Evolutionary conservation across 1,284 basidiomycete species (phyloP).

Genomic region (Irpex lacteus): DNA sequence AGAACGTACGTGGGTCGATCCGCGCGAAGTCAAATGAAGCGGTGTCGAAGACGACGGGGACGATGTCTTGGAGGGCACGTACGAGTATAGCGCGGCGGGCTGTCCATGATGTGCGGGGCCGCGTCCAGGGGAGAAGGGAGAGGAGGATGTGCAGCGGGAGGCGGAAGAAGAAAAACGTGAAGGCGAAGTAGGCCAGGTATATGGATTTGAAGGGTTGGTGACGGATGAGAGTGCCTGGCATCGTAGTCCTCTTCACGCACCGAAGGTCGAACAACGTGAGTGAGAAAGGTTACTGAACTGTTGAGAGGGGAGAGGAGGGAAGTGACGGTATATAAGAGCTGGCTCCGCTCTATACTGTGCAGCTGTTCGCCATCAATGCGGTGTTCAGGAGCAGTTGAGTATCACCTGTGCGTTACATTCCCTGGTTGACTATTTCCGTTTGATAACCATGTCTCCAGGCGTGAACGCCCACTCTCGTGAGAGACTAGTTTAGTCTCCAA

Average conservation of each 20-base stretch:
- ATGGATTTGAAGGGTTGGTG: conserved; percentile 14
- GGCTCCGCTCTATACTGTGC: too few relatives aligned
- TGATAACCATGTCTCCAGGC: too few relatives aligned
- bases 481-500: too few relatives aligned
- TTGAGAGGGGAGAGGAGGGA: too few relatives aligned
- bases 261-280: background rate
- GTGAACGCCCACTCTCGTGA: too few relatives aligned
- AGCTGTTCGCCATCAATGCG: too few relatives aligned
- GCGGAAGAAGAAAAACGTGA: conserved; percentile 3
- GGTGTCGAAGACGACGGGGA: conserved; percentile 8
- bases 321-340: too few relatives aligned
- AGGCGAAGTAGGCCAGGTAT: conserved; percentile 7
- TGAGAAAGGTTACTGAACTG: background rate
- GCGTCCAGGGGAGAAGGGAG: conserved; percentile 5
- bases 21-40: conserved; percentile 3
- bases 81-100: conserved; percentile 6
- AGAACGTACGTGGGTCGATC: conserved; percentile 8
- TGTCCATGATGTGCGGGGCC: conserved; percentile 12
- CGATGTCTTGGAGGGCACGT: background rate
- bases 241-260: background rate
- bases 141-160: conserved; percentile 6
- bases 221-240: background rate
- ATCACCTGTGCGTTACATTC: too few relatives aligned
- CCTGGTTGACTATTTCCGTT: too few relatives aligned
- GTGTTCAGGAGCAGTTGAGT: too few relatives aligned